A percentile compares a stretch with the other conserved stretches of the same genome.
phyloP scores from a whole-genome alignment of 208 protist species.

The Leishmania tarentolae region DNA sequence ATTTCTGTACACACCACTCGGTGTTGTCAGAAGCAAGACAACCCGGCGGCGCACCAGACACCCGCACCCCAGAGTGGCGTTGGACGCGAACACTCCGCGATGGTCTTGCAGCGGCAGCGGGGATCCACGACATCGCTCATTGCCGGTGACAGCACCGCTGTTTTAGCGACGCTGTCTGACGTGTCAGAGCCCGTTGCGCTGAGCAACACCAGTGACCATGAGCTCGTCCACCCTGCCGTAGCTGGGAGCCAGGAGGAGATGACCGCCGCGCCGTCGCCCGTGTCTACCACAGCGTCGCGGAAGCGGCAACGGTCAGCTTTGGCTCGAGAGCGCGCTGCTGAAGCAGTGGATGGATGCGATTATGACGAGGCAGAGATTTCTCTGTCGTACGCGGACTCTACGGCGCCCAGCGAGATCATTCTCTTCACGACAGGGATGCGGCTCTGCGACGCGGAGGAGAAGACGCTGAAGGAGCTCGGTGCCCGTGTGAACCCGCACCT shows the following conservation, averaged over 20 bases:
- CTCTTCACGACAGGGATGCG: constrained; percentile 73
- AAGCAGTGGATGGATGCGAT: not conserved
- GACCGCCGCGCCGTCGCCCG: not conserved
- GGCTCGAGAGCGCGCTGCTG: not conserved
- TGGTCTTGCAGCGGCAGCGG: not conserved
- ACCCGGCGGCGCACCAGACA: not conserved
- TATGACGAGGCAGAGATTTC: not conserved
- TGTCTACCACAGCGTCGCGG: not conserved
- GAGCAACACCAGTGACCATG: constrained; percentile 17
- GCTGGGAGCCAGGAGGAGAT: not conserved
- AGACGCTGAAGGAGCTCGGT: constrained; percentile 28
- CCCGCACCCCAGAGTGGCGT: constrained; percentile 4
- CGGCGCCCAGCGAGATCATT: constrained; percentile 11
- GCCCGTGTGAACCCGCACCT: constrained; percentile 59
- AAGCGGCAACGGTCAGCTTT: constrained; percentile 1
- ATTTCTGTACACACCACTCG: not conserved
- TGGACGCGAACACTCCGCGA: not conserved
- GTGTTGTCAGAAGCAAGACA: not conserved
- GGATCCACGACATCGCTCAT: constrained; percentile 16
- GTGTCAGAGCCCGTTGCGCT: constrained; percentile 24
- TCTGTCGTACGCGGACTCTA: not conserved
- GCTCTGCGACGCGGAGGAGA: constrained; percentile 33
- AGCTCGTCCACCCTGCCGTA: not conserved
- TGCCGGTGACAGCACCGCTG: constrained; percentile 25
- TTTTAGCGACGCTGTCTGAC: constrained; percentile 26